phyloP scores from a whole-genome alignment of 2,329 filamentous ascomycete species.

The Helminthosporium solani region DNA sequence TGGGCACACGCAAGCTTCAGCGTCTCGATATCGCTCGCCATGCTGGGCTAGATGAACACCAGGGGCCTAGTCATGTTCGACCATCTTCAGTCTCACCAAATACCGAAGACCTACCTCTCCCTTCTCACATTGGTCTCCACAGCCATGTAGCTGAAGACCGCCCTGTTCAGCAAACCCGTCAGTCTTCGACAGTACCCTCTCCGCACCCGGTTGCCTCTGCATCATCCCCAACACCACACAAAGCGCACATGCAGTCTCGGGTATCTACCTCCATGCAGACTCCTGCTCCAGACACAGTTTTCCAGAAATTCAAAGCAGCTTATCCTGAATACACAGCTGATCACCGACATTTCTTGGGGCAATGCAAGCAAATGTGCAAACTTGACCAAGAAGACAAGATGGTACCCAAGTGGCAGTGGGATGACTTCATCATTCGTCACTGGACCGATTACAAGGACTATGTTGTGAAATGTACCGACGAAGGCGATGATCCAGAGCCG shows the following conservation, averaged over 20 bases:
- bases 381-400: conserved; percentile 34
- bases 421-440: conserved; percentile 42
- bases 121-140: background rate
- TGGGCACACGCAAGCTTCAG: background rate
- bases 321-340: conserved; percentile 42
- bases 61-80: too few species aligned
- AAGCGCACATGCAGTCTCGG: background rate
- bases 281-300: conserved; percentile 12
- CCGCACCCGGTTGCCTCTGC: background rate
- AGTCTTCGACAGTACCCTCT: background rate
- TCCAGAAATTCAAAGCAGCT: conserved; percentile 29
- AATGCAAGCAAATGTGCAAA: conserved; percentile 29
- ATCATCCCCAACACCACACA: background rate
- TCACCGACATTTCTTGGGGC: conserved; percentile 32
- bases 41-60: background rate
- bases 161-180: background rate
- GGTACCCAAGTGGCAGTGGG: conserved; percentile 42
- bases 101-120: too few species aligned
- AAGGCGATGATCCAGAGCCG: conserved; percentile 24
- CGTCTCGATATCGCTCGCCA: background rate
- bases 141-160: background rate
- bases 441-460: conserved; percentile 36
- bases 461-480: conserved; percentile 19
- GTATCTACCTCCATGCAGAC: background rate
- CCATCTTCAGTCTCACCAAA: too few species aligned